A percentile compares a stretch with the other conserved stretches of the same genome.
Conservation (phyloP, 2,329 filamentous ascomycete genomes). For the Aspergillus phoenicis region DNA sequence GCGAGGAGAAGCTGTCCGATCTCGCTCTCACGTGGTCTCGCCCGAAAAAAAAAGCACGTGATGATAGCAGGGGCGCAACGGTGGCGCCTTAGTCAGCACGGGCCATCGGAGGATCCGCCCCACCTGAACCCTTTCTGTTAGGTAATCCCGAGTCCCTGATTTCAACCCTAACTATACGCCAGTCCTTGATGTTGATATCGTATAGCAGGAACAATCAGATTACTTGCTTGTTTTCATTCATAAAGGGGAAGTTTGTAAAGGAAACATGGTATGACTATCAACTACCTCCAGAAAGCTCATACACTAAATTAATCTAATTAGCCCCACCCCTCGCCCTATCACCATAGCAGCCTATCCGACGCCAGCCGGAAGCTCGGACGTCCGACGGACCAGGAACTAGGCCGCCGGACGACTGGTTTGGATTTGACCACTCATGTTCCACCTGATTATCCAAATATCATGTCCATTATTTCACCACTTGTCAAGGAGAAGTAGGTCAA, state of each 20-base stretch:
- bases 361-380: neutral
- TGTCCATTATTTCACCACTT: neutral
- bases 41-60: slow-evolving; percentile 13
- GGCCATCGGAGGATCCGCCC: neutral
- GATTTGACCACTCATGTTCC: no score
- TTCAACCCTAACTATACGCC: neutral
- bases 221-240: no score
- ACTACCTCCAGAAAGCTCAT: neutral
- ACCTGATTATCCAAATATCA: neutral
- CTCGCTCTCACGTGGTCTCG: slow-evolving; percentile 24
- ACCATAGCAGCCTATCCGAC: neutral
- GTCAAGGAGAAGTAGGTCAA: no score
- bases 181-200: no score
- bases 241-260: no score
- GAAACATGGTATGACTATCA: neutral
- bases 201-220: no score
- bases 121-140: neutral
- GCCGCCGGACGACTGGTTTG: neutral
- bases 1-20: slow-evolving; percentile 24
- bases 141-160: neutral
- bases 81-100: slow-evolving; percentile 1
- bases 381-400: neutral
- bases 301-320: neutral
- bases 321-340: neutral
- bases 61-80: slow-evolving; percentile 3